Evolutionary conservation across 164 flowering plant genomes (phyloP), one percentile per base, ranked within the genome.

Genomic region (Chloranthus sessilifolius): DNA sequence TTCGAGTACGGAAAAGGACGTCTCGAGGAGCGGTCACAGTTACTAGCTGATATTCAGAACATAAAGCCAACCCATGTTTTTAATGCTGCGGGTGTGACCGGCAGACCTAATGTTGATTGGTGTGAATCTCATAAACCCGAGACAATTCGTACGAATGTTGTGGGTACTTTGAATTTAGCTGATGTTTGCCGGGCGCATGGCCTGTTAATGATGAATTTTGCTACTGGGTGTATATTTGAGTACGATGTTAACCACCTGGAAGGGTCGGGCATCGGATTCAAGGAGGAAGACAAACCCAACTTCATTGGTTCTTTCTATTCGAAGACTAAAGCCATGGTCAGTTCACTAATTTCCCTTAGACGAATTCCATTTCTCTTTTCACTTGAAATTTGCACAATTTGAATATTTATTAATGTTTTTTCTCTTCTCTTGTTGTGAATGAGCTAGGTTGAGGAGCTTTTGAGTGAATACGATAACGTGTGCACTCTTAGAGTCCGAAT

Each of bases 261-360:
- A 52, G 86, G 84, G 25, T 82, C 90, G 30, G 90, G 84, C 51
- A 76, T 80, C 55, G 86, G 90, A 4, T 82, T 59, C 47, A 75
- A 58, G 47, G 89, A 82, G 67, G 86, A 80, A 64, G 89, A 82
- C 66, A 74, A 43, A 21, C 86, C 89, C 35, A 80, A 80, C 53
- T 82, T 82, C 56, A 54, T 38, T 34, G 66, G 57, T 31, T 62
- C 62, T 15, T 62, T 62, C 52, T 62, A 62, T 38, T 62, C 66
- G 15, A 56, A 62, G 56, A 62, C 66, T 33, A 62, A 62, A 36
- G 62, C 66, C 21, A 56, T 62, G 66, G 65, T 82, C 70, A 66
- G n/a, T 29, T 25, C 25, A 27, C 14, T 50, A 5, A 0, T 51
- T 49, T 28, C 29, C 25, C 36, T 8, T 26, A n/a, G 22, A 33